Evolutionary conservation across 345 rosid genomes (phyloP), one percentile per base, ranked within the genome.

Genomic region (Acer campestre): DNA sequence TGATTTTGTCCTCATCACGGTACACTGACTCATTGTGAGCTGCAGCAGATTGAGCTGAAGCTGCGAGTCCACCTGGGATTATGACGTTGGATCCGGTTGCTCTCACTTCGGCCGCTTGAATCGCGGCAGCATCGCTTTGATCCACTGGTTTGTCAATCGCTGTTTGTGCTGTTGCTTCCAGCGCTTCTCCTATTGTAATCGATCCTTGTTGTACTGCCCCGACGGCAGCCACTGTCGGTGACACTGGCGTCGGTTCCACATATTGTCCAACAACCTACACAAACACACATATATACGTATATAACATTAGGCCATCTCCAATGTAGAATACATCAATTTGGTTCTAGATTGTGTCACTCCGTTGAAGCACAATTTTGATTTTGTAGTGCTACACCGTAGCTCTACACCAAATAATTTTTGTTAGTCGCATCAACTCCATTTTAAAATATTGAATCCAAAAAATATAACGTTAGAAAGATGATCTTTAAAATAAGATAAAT

Each of bases 41-140:
- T 0, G 90, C 94, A 3, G 97, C 92, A 1, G 94, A 89, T n/a
- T 91, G 92, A 22, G 98, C 95, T 0, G 89, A 65, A 44, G 94
- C 88, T 0, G 93, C 90, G 3, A 91, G 77, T 16, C 97, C 93
- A 46, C 89, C 92, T 0, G 89, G 89, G 61, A 70, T 56, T 11
- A 84, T 77, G 16, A 77, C 82, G 22, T 76, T 91, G 49, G 80
- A 79, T 8, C 95, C 92, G 0, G 91, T 85, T 27, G 94, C 93
- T 87, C 96, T 82, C 4, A 83, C 88, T 75, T 93, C 97, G 0
- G 95, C 93, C 0, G 93, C 93, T 66, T 90, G 98, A 68, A 92
- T 91, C 4, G 97, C 97, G 0, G 94, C 90, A 0, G 91, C 91
- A 2, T 94, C 94, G 68, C 90, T 87, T 51, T 86, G 93, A 59